Conservation (phyloP, 768 basidiomycete species). For the Tulasnella sp. region DNA sequence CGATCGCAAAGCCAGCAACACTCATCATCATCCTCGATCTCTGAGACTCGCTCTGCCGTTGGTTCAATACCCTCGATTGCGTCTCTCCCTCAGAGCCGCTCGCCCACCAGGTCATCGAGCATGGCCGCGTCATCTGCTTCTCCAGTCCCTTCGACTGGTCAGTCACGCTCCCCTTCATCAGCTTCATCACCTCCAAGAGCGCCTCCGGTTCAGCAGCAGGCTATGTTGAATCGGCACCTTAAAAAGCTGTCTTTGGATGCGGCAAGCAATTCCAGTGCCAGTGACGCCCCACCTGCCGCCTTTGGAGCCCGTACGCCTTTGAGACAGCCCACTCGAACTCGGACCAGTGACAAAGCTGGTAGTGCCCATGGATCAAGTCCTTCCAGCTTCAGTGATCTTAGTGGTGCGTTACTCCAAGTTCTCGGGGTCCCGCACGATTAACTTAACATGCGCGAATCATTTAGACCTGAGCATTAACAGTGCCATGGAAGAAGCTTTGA, state of each 20-base stretch:
- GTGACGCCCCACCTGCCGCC: slow-evolving; percentile 53
- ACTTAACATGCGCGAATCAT: background rate
- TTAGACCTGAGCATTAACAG: slow-evolving; percentile 73
- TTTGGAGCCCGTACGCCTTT: slow-evolving; percentile 50
- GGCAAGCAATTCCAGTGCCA: slow-evolving; percentile 56
- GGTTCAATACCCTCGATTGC: slow-evolving; percentile 76
- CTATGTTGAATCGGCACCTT: slow-evolving; percentile 38
- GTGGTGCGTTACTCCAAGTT: slow-evolving; percentile 46
- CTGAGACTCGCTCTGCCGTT: slow-evolving; percentile 49
- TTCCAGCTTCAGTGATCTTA: slow-evolving; percentile 82
- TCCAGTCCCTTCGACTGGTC: background rate
- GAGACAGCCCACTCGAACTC: slow-evolving; percentile 45
- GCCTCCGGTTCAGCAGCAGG: slow-evolving; percentile 30
- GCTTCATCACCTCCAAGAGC: slow-evolving; percentile 23
- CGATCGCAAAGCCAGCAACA: slow-evolving; percentile 8
- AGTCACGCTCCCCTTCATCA: slow-evolving; percentile 13
- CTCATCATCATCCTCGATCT: slow-evolving; percentile 16
- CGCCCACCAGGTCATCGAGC: slow-evolving; percentile 33
- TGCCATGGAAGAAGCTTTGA: slow-evolving; percentile 71
- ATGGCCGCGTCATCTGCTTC: slow-evolving; percentile 34
- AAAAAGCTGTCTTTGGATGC: slow-evolving; percentile 14
- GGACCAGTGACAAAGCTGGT: slow-evolving; percentile 45
- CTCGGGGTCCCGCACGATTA: background rate
- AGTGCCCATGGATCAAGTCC: slow-evolving; percentile 69
- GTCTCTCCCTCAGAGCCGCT: slow-evolving; percentile 59